These are phyloP conservation scores for Colletotrichum brevisporum DNA, from an alignment of 2,329 filamentous ascomycete species.

Conservation along the genomic window DNA sequence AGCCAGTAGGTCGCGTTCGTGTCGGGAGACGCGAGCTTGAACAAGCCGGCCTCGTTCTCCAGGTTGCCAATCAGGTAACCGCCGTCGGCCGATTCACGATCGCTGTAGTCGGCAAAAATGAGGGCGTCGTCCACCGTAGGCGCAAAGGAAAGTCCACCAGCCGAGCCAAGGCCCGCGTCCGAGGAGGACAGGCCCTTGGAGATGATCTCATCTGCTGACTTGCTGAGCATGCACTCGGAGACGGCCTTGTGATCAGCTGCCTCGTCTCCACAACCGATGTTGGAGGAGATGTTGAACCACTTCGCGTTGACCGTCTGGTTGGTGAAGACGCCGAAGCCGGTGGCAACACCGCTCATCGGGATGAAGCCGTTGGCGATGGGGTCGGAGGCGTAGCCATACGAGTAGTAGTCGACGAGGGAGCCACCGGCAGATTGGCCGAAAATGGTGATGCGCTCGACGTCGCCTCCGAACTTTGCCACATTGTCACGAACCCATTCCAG, in stretches of 20 bases:
- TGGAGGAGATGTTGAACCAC: slow-evolving; percentile 42
- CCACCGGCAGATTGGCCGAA: slow-evolving; percentile 48
- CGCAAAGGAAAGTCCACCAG: slow-evolving; percentile 17
- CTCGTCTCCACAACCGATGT: slow-evolving; percentile 47
- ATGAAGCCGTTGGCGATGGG: slow-evolving; percentile 64
- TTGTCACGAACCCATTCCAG: slow-evolving; percentile 44
- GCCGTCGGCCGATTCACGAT: slow-evolving; percentile 26
- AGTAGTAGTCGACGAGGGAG: slow-evolving; percentile 60
- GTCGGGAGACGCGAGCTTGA: slow-evolving; percentile 44
- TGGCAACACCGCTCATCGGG: slow-evolving; percentile 55
- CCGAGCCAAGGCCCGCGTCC: slow-evolving; percentile 4
- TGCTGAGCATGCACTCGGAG: slow-evolving; percentile 41
- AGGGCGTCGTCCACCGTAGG: slow-evolving; percentile 29
- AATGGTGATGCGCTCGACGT: slow-evolving; percentile 45
- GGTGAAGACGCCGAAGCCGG: slow-evolving; percentile 45
- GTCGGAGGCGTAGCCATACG: slow-evolving; percentile 63
- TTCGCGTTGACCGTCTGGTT: slow-evolving; percentile 29
- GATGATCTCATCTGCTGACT: slow-evolving; percentile 26
- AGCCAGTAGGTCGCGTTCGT: slow-evolving; percentile 45
- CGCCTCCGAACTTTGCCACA: slow-evolving; percentile 42
- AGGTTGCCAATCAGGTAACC: slow-evolving; percentile 48
- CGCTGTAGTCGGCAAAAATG: slow-evolving; percentile 33
- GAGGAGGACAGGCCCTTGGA: slow-evolving; percentile 2
- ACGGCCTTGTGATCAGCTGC: slow-evolving; percentile 42
- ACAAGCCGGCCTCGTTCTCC: slow-evolving; percentile 51